Evolutionary conservation across 805 yeast species (phyloP).

Genomic region (Starmerella stellata): DNA sequence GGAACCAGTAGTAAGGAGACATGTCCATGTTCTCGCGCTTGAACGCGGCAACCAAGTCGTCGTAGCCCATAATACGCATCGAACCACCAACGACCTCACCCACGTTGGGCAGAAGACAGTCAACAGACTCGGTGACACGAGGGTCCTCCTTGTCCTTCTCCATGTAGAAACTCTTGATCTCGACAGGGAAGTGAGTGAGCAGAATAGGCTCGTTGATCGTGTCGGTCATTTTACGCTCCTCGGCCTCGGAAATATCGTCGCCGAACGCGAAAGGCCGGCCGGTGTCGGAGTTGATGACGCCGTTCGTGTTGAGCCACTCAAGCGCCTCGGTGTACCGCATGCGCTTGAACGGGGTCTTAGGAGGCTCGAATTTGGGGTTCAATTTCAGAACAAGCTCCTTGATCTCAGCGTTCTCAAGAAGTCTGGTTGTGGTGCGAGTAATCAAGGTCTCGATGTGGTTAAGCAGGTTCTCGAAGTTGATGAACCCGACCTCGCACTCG

Average conservation of each 20-base stretch:
- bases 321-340: slow-evolving; percentile 81
- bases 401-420: slow-evolving; percentile 76
- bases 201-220: slow-evolving; percentile 81
- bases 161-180: slow-evolving; percentile 97
- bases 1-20: slow-evolving; percentile 84
- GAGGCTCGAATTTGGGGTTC: slow-evolving; percentile 80
- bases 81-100: slow-evolving; percentile 99
- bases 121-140: slow-evolving; percentile 94
- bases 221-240: slow-evolving; percentile 97
- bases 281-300: slow-evolving; percentile 71
- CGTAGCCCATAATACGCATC: slow-evolving; percentile 76
- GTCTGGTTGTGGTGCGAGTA: slow-evolving; percentile 49
- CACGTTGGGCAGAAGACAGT: slow-evolving; percentile 95
- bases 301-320: slow-evolving; percentile 92
- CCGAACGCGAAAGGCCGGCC: slow-evolving; percentile 88
- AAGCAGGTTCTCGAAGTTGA: slow-evolving; percentile 72
- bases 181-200: slow-evolving; percentile 87
- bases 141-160: slow-evolving; percentile 74
- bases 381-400: slow-evolving; percentile 79
- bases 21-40: slow-evolving; percentile 79
- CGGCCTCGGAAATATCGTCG: slow-evolving; percentile 98
- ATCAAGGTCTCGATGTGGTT: slow-evolving; percentile 68
- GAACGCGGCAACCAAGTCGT: slow-evolving; percentile 77
- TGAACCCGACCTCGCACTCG: slow-evolving; percentile 82
- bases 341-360: slow-evolving; percentile 73